These are phyloP conservation scores for Fraxinus baroniana DNA, from an alignment of 305 asterid genomes.

Conservation along the genomic window DNA sequence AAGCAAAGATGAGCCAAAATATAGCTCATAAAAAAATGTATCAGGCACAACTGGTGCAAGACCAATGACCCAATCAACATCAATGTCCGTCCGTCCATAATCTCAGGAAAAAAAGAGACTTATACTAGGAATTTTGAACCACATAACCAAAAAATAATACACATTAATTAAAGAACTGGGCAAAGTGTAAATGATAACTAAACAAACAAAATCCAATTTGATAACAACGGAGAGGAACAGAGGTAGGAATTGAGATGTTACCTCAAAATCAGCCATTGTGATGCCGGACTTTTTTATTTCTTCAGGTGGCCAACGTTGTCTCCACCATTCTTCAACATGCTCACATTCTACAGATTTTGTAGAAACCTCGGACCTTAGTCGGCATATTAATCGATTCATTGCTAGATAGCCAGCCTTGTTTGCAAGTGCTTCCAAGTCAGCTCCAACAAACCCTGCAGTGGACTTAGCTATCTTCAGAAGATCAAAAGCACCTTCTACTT, in stretches of 20 bases:
- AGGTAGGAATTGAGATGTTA: constrained; percentile 9
- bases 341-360: constrained; percentile 26
- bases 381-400: constrained; percentile 61
- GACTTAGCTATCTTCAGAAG: no score
- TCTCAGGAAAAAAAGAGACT: no score
- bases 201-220: not conserved
- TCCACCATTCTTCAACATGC: constrained; percentile 52
- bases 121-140: not conserved
- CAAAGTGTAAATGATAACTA: not conserved
- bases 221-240: not conserved
- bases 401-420: constrained; percentile 77
- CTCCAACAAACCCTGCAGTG: no score
- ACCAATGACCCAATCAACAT: not conserved
- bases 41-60: no score
- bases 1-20: not conserved
- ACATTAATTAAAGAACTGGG: not conserved
- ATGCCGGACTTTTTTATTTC: constrained; percentile 56
- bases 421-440: constrained; percentile 34
- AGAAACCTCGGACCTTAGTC: constrained; percentile 41
- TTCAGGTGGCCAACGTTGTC: constrained; percentile 60
- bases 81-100: not conserved
- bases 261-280: constrained; percentile 83
- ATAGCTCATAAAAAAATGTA: not conserved
- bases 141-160: not conserved
- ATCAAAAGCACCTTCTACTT: no score